Evolutionary conservation across 2,329 filamentous ascomycete species (phyloP), one percentile per base, ranked within the genome.

Genomic region (Aspergillus japonicus): DNA sequence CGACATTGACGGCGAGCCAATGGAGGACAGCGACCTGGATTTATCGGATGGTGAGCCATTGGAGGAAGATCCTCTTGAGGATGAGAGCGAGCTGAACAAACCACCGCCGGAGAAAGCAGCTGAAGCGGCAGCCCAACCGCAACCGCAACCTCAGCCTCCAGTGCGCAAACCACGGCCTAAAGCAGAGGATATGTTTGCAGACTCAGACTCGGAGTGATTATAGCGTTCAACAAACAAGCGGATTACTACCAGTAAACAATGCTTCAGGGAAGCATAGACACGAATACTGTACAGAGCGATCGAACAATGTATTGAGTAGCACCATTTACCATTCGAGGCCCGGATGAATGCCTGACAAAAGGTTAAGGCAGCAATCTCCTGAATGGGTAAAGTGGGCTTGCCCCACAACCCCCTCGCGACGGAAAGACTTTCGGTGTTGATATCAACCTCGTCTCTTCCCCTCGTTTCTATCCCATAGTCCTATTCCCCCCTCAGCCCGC

Each of bases 171-270:
- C 85, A 70, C 83, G 89, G 62, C 89, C 91, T 75, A 87, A 87
- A 66, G 90, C 91, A 4, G 89, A 90, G 66, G 91, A 95, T 71
- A 93, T 95, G 90, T 96, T 95, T 84, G 90, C 89, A 11, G 89
- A 90, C 73, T 90, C 88, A 4, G 90, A 90, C 66, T 83, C 80
- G 1, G 80, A 83, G 54, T 78, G 58, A 75, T 39, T 60, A 47
- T 56, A 49, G 44, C 50, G 35, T 33, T 35, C 35, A 44, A 44
- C n/a, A 44, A 16, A 5, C 12, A n/a, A 7, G 16, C 39, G 39
- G 6, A n/a, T 44, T 44, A 44, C 16, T 14, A 19, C n/a, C 39
- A 44, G 39, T 44, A 19, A 44, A 16, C 33, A 12, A 35, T 35
- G 14, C 33, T 35, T 35, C 33, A 35, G 11, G 14, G 12, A 16